These are phyloP conservation scores for Cladobotryum mycophilum DNA, from an alignment of 2,329 filamentous ascomycete genomes.

Conservation along the genomic window DNA sequence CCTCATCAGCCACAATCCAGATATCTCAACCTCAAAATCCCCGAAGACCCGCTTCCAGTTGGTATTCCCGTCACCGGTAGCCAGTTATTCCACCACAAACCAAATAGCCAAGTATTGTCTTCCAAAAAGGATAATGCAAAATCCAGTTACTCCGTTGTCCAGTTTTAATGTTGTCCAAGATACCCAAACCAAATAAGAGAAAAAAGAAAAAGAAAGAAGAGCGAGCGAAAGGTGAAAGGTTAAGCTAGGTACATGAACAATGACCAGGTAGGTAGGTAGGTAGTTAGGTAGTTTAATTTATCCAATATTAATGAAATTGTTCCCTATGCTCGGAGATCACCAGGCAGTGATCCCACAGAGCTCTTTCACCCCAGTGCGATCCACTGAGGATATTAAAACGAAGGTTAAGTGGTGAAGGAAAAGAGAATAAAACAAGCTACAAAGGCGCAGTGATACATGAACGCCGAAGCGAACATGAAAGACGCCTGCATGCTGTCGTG, in stretches of 20 bases:
- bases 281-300: not conserved
- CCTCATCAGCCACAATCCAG: not conserved
- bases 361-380: not conserved
- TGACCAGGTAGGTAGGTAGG: slow-evolving; percentile 1
- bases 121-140: not conserved
- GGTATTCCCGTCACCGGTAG: not conserved
- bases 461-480: not conserved
- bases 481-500: not conserved
- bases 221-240: slow-evolving; percentile 19
- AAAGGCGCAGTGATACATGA: not conserved
- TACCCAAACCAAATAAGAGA: slow-evolving; percentile 14
- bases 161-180: slow-evolving; percentile 19
- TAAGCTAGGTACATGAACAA: slow-evolving; percentile 19
- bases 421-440: not conserved
- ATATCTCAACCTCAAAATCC: slow-evolving; percentile 4
- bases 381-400: not conserved
- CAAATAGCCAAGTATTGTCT: too few species aligned
- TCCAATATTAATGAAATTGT: slow-evolving; percentile 1
- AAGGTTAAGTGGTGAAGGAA: not conserved
- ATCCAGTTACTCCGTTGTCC: slow-evolving; percentile 15
- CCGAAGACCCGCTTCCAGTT: slow-evolving; percentile 10
- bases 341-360: not conserved
- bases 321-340: not conserved
- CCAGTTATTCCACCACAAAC: too few species aligned
- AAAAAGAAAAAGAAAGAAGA: slow-evolving; percentile 13